Evolutionary conservation across 139 green algal genomes (phyloP).

Genomic region (Tetradesmus obliquus): DNA sequence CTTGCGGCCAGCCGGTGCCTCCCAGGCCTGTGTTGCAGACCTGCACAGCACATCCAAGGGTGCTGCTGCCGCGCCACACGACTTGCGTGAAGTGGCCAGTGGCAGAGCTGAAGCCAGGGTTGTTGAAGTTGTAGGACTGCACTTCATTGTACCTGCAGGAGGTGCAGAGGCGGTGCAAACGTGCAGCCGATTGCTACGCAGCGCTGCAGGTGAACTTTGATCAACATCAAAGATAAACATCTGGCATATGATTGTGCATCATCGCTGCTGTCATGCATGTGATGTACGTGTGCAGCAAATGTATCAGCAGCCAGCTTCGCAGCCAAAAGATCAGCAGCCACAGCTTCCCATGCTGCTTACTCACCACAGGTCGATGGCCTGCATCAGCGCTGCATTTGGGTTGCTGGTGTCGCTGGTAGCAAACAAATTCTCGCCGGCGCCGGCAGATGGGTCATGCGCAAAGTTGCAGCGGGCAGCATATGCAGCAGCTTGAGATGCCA

Average conservation of each 20-base stretch:
- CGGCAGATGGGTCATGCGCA: constrained; percentile 15
- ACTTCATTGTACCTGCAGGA: constrained; percentile 43
- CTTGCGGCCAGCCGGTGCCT: not conserved
- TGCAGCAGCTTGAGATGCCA: constrained; percentile 1
- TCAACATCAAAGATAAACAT: too few relatives aligned
- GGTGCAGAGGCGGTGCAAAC: not conserved
- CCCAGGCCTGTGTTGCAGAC: constrained; percentile 14
- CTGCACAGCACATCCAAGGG: not conserved
- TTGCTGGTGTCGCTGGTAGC: constrained; percentile 7
- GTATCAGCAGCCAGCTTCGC: too few relatives aligned
- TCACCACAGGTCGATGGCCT: constrained; percentile 28
- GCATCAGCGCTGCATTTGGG: not conserved
- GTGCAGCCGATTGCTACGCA: not conserved
- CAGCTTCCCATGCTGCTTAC: not conserved
- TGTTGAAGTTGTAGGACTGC: constrained; percentile 22
- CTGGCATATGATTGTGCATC: too few relatives aligned
- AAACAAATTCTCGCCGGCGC: constrained; percentile 20
- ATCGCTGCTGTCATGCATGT: too few relatives aligned
- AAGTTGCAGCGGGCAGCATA: constrained; percentile 20
- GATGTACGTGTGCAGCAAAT: too few relatives aligned
- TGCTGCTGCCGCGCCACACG: constrained; percentile 11
- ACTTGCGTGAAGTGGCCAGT: constrained; percentile 52
- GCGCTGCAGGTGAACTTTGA: not conserved
- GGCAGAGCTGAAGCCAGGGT: constrained; percentile 7
- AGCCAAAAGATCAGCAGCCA: too few relatives aligned